Evolutionary conservation across 371 early-diverging fungal genomes (phyloP).

Genomic region (Lichtheimia ramosa): DNA sequence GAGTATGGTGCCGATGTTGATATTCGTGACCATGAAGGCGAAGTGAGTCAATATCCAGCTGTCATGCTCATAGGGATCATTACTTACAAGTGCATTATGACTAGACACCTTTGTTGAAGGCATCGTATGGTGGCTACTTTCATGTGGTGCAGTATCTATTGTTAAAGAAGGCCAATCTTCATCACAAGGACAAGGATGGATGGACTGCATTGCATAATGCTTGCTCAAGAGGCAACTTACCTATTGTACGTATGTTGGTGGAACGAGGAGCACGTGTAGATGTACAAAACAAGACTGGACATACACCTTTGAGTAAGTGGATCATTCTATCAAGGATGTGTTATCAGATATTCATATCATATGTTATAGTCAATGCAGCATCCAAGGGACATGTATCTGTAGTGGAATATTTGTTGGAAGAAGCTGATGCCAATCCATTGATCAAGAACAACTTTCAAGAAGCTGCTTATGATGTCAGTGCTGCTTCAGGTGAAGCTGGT

Average conservation of each 20-base stretch:
- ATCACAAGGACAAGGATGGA: conserved; percentile 75
- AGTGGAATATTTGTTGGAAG: conserved; percentile 66
- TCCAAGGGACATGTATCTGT: conserved; percentile 69
- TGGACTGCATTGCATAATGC: conserved; percentile 89
- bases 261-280: conserved; percentile 62
- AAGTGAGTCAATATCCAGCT: conserved; percentile 42
- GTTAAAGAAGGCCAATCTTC: conserved; percentile 58
- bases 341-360: background rate
- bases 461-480: conserved; percentile 81
- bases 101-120: conserved; percentile 79
- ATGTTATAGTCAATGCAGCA: conserved; percentile 75
- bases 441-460: conserved; percentile 72
- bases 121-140: conserved; percentile 69
- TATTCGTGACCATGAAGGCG: conserved; percentile 67
- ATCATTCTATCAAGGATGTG: background rate
- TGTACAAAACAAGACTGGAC: conserved; percentile 63
- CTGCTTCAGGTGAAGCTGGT: conserved; percentile 54
- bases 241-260: conserved; percentile 59
- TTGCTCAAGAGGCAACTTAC: conserved; percentile 60
- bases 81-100: no score
- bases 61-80: no score
- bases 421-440: conserved; percentile 65
- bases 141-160: conserved; percentile 65
- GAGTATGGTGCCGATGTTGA: conserved; percentile 66
- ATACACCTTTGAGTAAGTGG: conserved; percentile 75